phyloP scores from a whole-genome alignment of 306 rosid species.

The Casuarina glauca region DNA sequence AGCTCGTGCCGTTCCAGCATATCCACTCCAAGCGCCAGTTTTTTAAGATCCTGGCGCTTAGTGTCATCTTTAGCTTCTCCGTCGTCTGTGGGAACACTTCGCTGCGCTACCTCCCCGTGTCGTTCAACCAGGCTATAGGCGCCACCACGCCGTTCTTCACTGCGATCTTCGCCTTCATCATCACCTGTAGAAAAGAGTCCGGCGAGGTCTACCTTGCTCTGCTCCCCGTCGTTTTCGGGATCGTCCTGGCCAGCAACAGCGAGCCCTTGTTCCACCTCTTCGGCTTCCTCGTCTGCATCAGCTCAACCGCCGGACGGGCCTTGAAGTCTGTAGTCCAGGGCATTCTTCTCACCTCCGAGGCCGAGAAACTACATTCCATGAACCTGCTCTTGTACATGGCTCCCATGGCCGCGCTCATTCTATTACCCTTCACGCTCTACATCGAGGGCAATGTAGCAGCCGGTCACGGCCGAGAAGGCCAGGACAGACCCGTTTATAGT shows the following conservation, averaged over 20 bases:
- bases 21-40: constrained; percentile 73
- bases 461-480: constrained; percentile 51
- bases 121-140: constrained; percentile 91
- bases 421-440: constrained; percentile 74
- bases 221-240: constrained; percentile 80
- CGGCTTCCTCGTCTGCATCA: constrained; percentile 75
- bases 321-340: constrained; percentile 92
- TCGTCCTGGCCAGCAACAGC: constrained; percentile 74
- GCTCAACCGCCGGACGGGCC: constrained; percentile 92
- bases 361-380: constrained; percentile 94
- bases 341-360: constrained; percentile 64
- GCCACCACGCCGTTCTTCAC: constrained; percentile 96
- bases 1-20: constrained; percentile 72
- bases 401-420: constrained; percentile 72
- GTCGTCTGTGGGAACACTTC: constrained; percentile 95
- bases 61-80: constrained; percentile 82
- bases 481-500: constrained; percentile 55
- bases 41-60: constrained; percentile 75
- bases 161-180: constrained; percentile 68
- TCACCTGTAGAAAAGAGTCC: constrained; percentile 74
- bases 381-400: constrained; percentile 91
- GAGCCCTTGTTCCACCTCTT: constrained; percentile 80
- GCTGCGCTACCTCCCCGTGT: constrained; percentile 76
- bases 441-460: constrained; percentile 74
- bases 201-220: constrained; percentile 73